These are phyloP conservation scores for Parmelia sp. DNA, from an alignment of 495 filamentous ascomycete genomes.

Conservation along the genomic window DNA sequence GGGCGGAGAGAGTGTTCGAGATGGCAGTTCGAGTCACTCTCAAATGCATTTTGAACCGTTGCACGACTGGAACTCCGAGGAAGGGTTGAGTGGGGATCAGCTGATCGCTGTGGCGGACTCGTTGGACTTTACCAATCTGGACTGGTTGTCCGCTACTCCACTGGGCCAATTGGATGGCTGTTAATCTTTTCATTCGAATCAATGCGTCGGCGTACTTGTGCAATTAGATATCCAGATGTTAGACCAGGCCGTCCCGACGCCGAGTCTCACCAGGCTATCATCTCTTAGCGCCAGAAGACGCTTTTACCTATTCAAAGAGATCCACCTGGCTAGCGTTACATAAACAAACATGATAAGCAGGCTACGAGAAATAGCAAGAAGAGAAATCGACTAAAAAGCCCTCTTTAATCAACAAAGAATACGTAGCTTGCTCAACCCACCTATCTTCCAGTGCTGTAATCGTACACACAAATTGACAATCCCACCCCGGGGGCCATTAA, in stretches of 20 bases:
- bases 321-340: too few relatives aligned
- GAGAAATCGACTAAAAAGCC: too few relatives aligned
- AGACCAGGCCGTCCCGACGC: background rate
- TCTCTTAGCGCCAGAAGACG: too few relatives aligned
- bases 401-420: too few relatives aligned
- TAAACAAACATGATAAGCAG: too few relatives aligned
- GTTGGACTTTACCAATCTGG: slow-evolving; percentile 11
- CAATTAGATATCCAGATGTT: background rate
- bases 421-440: too few relatives aligned
- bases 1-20: slow-evolving; percentile 20
- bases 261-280: background rate
- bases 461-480: too few relatives aligned
- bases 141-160: slow-evolving; percentile 15
- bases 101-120: slow-evolving; percentile 14
- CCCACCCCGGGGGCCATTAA: too few relatives aligned
- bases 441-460: too few relatives aligned
- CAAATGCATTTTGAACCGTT: slow-evolving; percentile 18
- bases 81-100: slow-evolving; percentile 15
- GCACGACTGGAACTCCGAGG: slow-evolving; percentile 19
- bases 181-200: background rate
- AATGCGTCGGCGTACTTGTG: background rate
- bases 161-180: slow-evolving; percentile 10
- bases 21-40: slow-evolving; percentile 5
- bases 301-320: too few relatives aligned
- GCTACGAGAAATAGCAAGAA: too few relatives aligned